Conservation (phyloP, 2,329 filamentous ascomycete species). For the Pseudomassariella vexata region DNA sequence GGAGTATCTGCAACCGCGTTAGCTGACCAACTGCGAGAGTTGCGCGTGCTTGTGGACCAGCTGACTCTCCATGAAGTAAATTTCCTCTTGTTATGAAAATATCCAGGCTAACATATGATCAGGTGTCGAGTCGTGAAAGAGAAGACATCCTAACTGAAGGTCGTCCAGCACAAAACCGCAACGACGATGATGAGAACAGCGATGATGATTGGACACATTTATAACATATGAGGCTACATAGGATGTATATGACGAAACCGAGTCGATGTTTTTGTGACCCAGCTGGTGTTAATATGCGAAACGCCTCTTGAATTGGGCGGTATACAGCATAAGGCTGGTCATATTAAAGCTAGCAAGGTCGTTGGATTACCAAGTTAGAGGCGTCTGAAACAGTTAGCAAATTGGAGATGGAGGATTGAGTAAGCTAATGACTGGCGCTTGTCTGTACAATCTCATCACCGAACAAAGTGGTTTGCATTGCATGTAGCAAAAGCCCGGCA, state of each 20-base stretch:
- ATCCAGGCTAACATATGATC: background rate
- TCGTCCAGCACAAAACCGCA: background rate
- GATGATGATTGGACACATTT: conserved; percentile 6
- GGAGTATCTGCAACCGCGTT: conserved; percentile 5
- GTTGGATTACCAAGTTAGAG: too few relatives aligned
- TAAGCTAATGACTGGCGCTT: too few relatives aligned
- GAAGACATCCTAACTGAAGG: background rate
- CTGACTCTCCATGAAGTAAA: conserved; percentile 8
- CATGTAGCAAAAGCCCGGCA: too few relatives aligned
- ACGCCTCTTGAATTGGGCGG: too few relatives aligned
- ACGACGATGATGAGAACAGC: conserved; percentile 1
- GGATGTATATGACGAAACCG: conserved; percentile 13
- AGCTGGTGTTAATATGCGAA: too few relatives aligned
- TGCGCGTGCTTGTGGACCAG: conserved; percentile 11
- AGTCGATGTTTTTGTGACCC: too few relatives aligned
- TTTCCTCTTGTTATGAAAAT: background rate
- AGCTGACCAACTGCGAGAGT: conserved; percentile 10
- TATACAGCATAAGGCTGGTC: too few relatives aligned
- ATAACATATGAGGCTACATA: conserved; percentile 1
- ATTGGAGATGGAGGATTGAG: too few relatives aligned
- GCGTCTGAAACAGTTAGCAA: too few relatives aligned
- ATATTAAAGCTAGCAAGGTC: too few relatives aligned
- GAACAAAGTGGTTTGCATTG: too few relatives aligned
- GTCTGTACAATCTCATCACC: too few relatives aligned
- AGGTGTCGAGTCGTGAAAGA: conserved; percentile 5